Evolutionary conservation across 2,329 filamentous ascomycete genomes (phyloP), one percentile per base, ranked within the genome.

Genomic region (Thermomyces lanuginosus): DNA sequence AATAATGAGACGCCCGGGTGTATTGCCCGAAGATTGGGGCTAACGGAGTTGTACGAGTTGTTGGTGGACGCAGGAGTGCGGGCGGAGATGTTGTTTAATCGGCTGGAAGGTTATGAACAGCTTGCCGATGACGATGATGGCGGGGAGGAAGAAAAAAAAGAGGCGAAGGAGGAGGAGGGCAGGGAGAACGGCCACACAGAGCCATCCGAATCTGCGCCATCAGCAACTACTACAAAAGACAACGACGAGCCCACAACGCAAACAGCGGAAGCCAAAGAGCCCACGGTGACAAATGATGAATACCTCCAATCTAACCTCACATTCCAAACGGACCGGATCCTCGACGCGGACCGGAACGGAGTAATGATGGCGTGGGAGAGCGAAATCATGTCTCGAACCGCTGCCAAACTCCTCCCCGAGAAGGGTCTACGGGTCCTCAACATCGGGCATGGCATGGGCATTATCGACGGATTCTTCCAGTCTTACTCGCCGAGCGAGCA

Each of bases 311-410:
- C 74, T 0, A 58, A 63, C 14, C 60, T 82, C 12, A 72, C 66
- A 8, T 76, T 78, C 51, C 62, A 65, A 25, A 59, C 66, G 31
- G 65, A 65, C 36, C 75, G 75, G 33, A 66, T 89, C 2, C 64
- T 89, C 5, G 80, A 89, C 45, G 63, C 69, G 3, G 69, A 72
- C 36, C 65, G 72, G 35, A 92, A 92, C 48, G 81, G 79, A 27
- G 79, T 92, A 23, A 92, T 92, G 82, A 92, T 92, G 82, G 67
- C 74, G 20, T 92, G 82, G 82, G 82, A 92, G 53, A 77, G 74
- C 2, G 70, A 74, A 37, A 89, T 92, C 41, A 92, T 92, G 82
- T 67, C 68, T 33, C 66, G 69, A 26, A 81, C 77, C 29, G 80
- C 82, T 23, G 65, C 74, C 35, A 65, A 69, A 8, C 60, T 91